Evolutionary conservation across 2,329 filamentous ascomycete genomes (phyloP), one percentile per base, ranked within the genome.

Genomic region (Saccharata proteae): DNA sequence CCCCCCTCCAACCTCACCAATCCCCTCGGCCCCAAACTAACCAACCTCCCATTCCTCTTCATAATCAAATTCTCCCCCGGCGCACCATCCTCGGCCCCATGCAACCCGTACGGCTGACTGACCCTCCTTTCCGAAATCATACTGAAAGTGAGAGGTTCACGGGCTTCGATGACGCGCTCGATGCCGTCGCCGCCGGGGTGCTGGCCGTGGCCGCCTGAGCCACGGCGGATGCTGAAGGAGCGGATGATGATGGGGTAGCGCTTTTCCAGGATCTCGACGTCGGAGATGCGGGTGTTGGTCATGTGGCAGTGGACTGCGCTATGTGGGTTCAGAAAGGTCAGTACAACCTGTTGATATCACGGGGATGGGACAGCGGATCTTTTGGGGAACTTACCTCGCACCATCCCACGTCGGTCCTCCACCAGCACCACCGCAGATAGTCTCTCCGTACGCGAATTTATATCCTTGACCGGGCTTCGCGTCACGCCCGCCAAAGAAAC

Each of bases 51-150:
- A n/a, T n/a, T n/a, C n/a, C n/a, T n/a, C n/a, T n/a, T n/a, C n/a
- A n/a, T n/a, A n/a, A n/a, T n/a, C n/a, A n/a, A n/a, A n/a, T n/a
- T n/a, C n/a, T n/a, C n/a, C n/a, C n/a, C n/a, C n/a, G n/a, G n/a
- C n/a, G n/a, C n/a, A n/a, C n/a, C n/a, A n/a, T n/a, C n/a, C n/a
- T n/a, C n/a, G n/a, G n/a, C n/a, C n/a, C n/a, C n/a, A n/a, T n/a
- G n/a, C n/a, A n/a, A n/a, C n/a, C n/a, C n/a, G n/a, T n/a, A n/a
- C 1, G 84, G 84, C 32, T 71, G 66, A 40, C 80, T 76, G 0
- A 86, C 79, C 19, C 84, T 61, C 12, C 83, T 54, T 52, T 92
- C 83, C 6, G 74, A 80, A 5, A 92, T 58, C 16, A 92, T 88
- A 1, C 74, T 80, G 10, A 81, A 79, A 51, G 85, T 77, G 4